Evolutionary conservation across 768 basidiomycete species (phyloP), one percentile per base, ranked within the genome.

Genomic region (Leccinum ochraceum): DNA sequence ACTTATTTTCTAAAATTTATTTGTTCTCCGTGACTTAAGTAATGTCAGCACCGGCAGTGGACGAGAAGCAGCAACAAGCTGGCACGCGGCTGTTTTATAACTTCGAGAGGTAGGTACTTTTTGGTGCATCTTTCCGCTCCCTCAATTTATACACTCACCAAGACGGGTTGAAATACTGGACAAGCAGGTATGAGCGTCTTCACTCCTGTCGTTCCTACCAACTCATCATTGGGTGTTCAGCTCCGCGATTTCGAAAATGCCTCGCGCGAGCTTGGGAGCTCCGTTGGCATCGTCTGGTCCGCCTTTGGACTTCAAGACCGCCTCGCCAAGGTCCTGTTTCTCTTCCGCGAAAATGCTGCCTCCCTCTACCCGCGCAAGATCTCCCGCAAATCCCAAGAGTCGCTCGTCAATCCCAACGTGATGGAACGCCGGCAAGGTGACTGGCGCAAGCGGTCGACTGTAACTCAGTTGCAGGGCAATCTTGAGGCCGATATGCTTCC

Each of bases 261-360:
- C n/a, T n/a, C n/a, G n/a, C n/a, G n/a, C n/a, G n/a, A n/a, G n/a
- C n/a, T n/a, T n/a, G n/a, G n/a, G n/a, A n/a, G n/a, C n/a, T n/a
- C n/a, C n/a, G n/a, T n/a, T n/a, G n/a, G n/a, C n/a, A n/a, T n/a
- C n/a, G n/a, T n/a, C n/a, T n/a, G n/a, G n/a, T n/a, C n/a, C n/a
- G n/a, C n/a, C n/a, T n/a, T n/a, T 58, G 74, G 75, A 55, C 73
- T 84, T 30, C 79, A 83, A 20, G 77, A 82, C 39, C 77, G 83
- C 30, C 76, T 85, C 8, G 72, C 79, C 10, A 80, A 80, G 61
- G 74, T 84, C 13, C 71, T 81, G 11, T 81, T 76, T 61, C 70
- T 84, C 5, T 83, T 85, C 64, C 78, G 80, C 39, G 80, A 82
- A 61, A 85, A 85, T 54, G 83, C 83, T 2, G 80, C 83, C 1